Percentiles rank a stretch among this genome's conserved stretches.
Conservation (phyloP, 2,329 filamentous ascomycete genomes). For the Septoria petroselini region DNA sequence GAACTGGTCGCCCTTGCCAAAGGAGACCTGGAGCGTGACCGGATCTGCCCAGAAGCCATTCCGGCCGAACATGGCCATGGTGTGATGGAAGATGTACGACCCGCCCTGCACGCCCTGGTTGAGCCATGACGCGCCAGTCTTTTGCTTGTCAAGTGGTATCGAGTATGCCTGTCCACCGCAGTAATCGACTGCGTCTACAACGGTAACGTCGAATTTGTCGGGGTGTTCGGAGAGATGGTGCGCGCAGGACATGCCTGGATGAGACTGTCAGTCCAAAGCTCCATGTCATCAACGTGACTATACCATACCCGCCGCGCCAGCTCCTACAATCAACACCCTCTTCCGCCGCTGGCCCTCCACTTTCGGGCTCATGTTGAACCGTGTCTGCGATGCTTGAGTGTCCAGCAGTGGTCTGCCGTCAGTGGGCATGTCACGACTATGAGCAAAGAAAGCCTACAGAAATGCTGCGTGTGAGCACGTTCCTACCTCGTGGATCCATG, state of each 20-base stretch:
- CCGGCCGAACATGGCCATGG: constrained; percentile 61
- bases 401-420: constrained; percentile 31
- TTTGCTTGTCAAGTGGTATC: constrained; percentile 54
- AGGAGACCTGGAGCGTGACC: constrained; percentile 61
- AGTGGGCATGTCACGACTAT: constrained; percentile 12
- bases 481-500: not conserved
- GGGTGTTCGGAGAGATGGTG: constrained; percentile 64
- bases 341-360: constrained; percentile 44
- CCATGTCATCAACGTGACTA: not conserved
- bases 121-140: constrained; percentile 58
- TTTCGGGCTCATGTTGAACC: constrained; percentile 38
- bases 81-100: constrained; percentile 65
- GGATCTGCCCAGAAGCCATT: constrained; percentile 56
- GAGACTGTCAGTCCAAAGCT: constrained; percentile 1
- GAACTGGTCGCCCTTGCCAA: constrained; percentile 61
- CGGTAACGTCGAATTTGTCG: constrained; percentile 62
- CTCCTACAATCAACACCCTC: constrained; percentile 57
- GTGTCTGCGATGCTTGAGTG: constrained; percentile 35
- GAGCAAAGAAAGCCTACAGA: not conserved
- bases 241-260: constrained; percentile 60
- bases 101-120: constrained; percentile 65
- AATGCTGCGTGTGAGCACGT: not conserved
- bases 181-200: constrained; percentile 58
- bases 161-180: constrained; percentile 62
- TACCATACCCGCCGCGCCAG: constrained; percentile 60